Base-by-base conservation (phyloP, 2,329 filamentous ascomycete species). In the Calycina marina region DNA sequence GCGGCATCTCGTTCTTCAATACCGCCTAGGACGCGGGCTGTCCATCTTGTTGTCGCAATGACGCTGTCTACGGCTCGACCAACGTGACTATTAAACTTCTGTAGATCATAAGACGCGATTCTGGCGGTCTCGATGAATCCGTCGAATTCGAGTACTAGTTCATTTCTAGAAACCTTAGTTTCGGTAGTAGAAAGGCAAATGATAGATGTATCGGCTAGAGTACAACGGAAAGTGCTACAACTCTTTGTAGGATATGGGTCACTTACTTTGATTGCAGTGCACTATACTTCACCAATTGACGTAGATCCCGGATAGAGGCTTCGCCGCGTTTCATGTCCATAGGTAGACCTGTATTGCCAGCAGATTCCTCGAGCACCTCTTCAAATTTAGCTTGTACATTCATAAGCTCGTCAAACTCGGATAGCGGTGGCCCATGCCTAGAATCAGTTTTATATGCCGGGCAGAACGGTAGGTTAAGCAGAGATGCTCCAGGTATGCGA, bases 241-340 rank as follows among this genome's bases (percentile, higher is more conserved):
- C n/a, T n/a, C n/a, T n/a, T n/a, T n/a, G n/a, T n/a, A n/a, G n/a
- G n/a, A n/a, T n/a, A n/a, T n/a, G n/a, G n/a, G 20, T 40, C 38
- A 39, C 48, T 48, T 44, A 54, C 52, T 51, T 58, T 9, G 69
- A 70, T 15, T 72, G 69, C 1, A 90, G 60, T 14, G 70, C 65
- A 43, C 77, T 83, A 55, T 76, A 73, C 24, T 70, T 65, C 18
- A 92, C 77, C 27, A 85, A 63, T 15, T 72, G 76, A 18, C 77
- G 71, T 14, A 90, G 57, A 45, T 86, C 81, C 25, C 81, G 69
- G 20, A 90, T 74, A 1, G 77, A 74, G 2, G 72, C 63, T 53
- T 88, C 80, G 3, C 76, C 75, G 6, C 72, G 68, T 57, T 84
- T 86, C 73, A 90, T 85, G 44, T 83, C 77, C 43, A 80, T 62